Evolutionary conservation across 495 filamentous ascomycete species (phyloP).

Genomic region (Aspergillus diversus): DNA sequence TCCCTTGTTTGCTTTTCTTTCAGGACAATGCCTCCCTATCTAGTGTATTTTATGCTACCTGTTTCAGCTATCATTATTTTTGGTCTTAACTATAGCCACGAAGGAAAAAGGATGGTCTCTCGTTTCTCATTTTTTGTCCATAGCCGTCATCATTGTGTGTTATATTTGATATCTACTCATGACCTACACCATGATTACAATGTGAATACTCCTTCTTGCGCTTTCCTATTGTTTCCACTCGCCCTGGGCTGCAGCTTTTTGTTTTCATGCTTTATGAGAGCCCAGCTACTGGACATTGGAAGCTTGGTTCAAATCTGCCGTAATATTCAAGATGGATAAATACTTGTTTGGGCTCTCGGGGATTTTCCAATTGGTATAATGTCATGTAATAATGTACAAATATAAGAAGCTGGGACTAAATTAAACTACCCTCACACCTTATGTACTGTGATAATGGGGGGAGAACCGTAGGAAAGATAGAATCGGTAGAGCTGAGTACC

Average conservation of each 20-base stretch:
- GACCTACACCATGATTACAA: conserved; percentile 26
- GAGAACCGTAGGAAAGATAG: no score
- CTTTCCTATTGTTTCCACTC: not conserved
- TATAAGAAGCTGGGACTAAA: no score
- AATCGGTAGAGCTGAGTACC: no score
- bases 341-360: no score
- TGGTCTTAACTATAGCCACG: not conserved
- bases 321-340: not conserved
- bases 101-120: conserved; percentile 16
- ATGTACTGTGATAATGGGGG: no score
- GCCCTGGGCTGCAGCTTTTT: not conserved
- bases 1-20: not conserved
- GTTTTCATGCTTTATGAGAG: not conserved
- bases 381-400: no score
- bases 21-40: not conserved
- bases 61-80: not conserved
- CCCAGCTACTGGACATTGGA: not conserved
- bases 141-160: conserved; percentile 23
- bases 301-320: not conserved
- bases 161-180: conserved; percentile 18
- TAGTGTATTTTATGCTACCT: conserved; percentile 4
- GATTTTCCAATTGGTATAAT: no score
- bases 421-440: no score
- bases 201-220: conserved; percentile 22
- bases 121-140: conserved; percentile 15